These are phyloP conservation scores for Monosporascus sp. DNA, from an alignment of 2,329 filamentous ascomycete genomes.

Conservation along the genomic window DNA sequence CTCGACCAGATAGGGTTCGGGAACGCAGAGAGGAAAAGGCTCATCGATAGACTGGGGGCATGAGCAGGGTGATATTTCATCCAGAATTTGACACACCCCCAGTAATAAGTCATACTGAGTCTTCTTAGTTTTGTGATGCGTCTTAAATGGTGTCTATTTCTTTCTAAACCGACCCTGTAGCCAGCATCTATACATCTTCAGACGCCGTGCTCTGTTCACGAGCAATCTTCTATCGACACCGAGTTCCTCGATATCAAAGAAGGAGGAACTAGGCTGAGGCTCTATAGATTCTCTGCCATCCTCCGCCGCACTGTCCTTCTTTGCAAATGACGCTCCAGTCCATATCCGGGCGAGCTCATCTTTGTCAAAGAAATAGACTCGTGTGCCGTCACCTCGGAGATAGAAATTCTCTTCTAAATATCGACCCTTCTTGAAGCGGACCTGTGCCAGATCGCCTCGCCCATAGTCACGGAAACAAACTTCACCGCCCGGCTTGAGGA, in stretches of 20 bases:
- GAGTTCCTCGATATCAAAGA: constrained; percentile 70
- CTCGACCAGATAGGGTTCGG: constrained; percentile 57
- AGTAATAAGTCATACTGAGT: not conserved
- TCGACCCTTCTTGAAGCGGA: constrained; percentile 91
- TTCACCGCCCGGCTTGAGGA: constrained; percentile 88
- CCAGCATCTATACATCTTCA: constrained; percentile 99
- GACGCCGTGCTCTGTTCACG: constrained; percentile 81
- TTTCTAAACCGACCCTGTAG: constrained; percentile 79
- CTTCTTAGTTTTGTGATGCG: not conserved
- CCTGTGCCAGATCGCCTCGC: constrained; percentile 89
- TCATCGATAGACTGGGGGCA: constrained; percentile 38
- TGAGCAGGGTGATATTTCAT: constrained; percentile 12
- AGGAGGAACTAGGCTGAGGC: constrained; percentile 23
- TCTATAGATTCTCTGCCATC: constrained; percentile 12
- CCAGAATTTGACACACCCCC: no score
- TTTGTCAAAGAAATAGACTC: constrained; percentile 95
- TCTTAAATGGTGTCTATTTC: constrained; percentile 34
- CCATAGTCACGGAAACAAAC: constrained; percentile 97
- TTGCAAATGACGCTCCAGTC: constrained; percentile 33
- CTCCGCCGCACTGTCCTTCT: constrained; percentile 21
- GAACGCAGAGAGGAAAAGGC: constrained; percentile 31
- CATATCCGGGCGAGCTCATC: constrained; percentile 78
- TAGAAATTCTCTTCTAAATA: constrained; percentile 98
- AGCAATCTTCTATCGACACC: constrained; percentile 84
- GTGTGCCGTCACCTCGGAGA: constrained; percentile 86